Conservation (phyloP, 1,139 yeast species). For the Candida anutae region DNA sequence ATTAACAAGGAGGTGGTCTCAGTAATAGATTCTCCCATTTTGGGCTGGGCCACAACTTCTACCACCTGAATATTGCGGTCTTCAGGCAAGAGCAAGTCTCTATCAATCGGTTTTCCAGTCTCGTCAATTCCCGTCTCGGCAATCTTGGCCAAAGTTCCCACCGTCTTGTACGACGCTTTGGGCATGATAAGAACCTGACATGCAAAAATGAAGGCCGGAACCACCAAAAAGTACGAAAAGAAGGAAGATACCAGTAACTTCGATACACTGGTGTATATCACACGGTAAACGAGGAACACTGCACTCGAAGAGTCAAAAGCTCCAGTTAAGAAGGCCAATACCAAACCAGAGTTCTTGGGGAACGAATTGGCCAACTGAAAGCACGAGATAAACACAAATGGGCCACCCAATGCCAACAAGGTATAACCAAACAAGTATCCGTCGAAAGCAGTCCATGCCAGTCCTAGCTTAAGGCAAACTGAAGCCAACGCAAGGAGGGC, state of each 20-base stretch:
- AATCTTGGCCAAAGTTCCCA: conserved; percentile 58
- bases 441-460: conserved; percentile 31
- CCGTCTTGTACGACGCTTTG: conserved; percentile 59
- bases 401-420: conserved; percentile 71
- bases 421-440: conserved; percentile 59
- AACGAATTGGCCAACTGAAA: conserved; percentile 70
- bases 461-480: conserved; percentile 34
- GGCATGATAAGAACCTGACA: conserved; percentile 83
- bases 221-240: conserved; percentile 57
- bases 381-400: conserved; percentile 73
- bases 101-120: conserved; percentile 42
- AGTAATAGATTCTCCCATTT: conserved; percentile 15
- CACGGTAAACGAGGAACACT: conserved; percentile 57
- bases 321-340: conserved; percentile 67
- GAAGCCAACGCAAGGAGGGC: conserved; percentile 47
- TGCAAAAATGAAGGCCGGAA: conserved; percentile 64
- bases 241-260: conserved; percentile 39
- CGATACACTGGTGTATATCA: conserved; percentile 44
- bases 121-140: conserved; percentile 69
- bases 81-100: conserved; percentile 28
- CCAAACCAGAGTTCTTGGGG: conserved; percentile 63
- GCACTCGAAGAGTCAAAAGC: conserved; percentile 77
- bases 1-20: conserved; percentile 37
- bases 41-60: conserved; percentile 20
- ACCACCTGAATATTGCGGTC: conserved; percentile 17